These are phyloP conservation scores for Rosa lucieae DNA, from an alignment of 306 rosid species.

Conservation along the genomic window DNA sequence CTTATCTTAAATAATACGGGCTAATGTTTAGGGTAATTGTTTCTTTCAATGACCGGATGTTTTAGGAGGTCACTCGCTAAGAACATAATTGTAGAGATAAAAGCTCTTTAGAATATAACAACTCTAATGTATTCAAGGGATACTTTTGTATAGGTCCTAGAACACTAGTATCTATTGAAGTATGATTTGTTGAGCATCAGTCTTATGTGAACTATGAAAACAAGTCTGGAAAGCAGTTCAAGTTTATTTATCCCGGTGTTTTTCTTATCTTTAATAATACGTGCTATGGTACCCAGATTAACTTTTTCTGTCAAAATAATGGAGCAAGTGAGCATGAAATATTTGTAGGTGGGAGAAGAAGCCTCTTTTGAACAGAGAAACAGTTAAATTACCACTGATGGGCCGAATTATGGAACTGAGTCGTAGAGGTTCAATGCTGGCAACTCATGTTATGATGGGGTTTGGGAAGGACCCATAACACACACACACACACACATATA, in stretches of 20 bases:
- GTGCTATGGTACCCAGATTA: neutral
- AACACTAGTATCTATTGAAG: too few relatives aligned
- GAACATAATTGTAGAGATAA: neutral
- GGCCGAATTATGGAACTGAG: slow-evolving; percentile 59
- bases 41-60: too few relatives aligned
- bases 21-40: neutral
- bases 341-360: slow-evolving; percentile 74
- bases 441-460: slow-evolving; percentile 71
- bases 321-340: neutral
- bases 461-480: slow-evolving; percentile 70
- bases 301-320: neutral
- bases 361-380: slow-evolving; percentile 70
- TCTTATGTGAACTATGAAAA: too few relatives aligned
- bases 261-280: too few relatives aligned
- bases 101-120: neutral
- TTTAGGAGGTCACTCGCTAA: neutral
- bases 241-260: too few relatives aligned
- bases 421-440: slow-evolving; percentile 77
- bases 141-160: too few relatives aligned
- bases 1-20: neutral
- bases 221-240: too few relatives aligned
- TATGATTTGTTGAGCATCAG: too few relatives aligned
- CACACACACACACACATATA: too few relatives aligned
- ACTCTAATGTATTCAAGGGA: too few relatives aligned
- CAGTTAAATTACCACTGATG: slow-evolving; percentile 53